Conservation (phyloP, 148 eudicot genomes). For the Chenopodium album region DNA sequence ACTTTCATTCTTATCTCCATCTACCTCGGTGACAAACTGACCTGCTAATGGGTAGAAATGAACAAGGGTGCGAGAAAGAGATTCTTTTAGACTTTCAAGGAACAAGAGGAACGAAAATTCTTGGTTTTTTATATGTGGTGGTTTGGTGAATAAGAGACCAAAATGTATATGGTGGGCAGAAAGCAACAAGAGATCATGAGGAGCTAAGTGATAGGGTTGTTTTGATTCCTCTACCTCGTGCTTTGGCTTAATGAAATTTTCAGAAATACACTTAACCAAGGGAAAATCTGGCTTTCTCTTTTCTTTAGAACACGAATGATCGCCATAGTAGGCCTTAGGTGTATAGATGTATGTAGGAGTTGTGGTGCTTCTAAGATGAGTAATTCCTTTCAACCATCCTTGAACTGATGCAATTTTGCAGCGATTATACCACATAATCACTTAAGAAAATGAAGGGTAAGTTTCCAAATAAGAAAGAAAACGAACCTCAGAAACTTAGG, state of each 20-base stretch:
- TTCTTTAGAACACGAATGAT: too few relatives aligned
- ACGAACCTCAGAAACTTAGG: too few relatives aligned
- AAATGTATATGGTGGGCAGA: constrained; percentile 18
- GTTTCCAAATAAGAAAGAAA: too few relatives aligned
- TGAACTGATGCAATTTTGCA: too few relatives aligned
- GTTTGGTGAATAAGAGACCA: constrained; percentile 25
- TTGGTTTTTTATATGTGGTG: not conserved
- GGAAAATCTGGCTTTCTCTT: not conserved
- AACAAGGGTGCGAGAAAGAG: constrained; percentile 6
- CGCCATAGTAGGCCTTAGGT: too few relatives aligned
- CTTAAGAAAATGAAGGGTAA: too few relatives aligned
- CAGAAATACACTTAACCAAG: not conserved
- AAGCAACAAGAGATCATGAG: constrained; percentile 6
- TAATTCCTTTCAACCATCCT: too few relatives aligned
- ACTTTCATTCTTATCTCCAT: not conserved
- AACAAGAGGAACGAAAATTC: not conserved
- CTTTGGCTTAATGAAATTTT: constrained; percentile 26
- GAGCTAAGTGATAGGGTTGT: constrained; percentile 4
- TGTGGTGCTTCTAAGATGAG: too few relatives aligned
- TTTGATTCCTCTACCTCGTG: constrained; percentile 9
- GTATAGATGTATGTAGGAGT: too few relatives aligned
- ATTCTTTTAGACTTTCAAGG: constrained; percentile 6
- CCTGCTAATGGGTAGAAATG: constrained; percentile 20
- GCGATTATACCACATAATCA: too few relatives aligned
- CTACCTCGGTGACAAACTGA: constrained; percentile 10